Evolutionary conservation across 768 basidiomycete species (phyloP).

Genomic region (Basidioascus undulatus): DNA sequence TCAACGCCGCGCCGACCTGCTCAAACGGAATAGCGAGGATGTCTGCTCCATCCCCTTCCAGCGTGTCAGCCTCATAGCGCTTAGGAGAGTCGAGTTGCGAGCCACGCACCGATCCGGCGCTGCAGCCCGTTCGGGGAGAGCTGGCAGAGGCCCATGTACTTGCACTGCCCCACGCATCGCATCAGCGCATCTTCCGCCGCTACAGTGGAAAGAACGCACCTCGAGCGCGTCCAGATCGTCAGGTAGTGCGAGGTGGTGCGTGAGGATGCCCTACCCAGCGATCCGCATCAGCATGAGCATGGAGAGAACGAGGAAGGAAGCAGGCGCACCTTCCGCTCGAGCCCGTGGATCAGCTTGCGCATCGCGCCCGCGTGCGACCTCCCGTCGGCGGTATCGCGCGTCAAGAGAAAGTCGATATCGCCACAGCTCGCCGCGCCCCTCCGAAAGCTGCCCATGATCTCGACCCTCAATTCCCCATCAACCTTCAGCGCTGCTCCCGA

Average conservation of each 20-base stretch:
- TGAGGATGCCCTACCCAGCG: conserved; percentile 34
- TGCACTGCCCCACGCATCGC: too few relatives aligned
- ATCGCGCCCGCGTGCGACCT: conserved; percentile 47
- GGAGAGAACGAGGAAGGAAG: too few relatives aligned
- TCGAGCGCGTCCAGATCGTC: conserved; percentile 43
- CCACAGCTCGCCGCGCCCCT: conserved; percentile 63
- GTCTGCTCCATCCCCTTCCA: too few relatives aligned
- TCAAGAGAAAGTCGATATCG: conserved; percentile 74
- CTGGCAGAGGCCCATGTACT: conserved; percentile 58
- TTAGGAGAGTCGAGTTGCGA: neutral
- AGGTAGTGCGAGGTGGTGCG: conserved; percentile 52
- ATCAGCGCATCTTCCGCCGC: too few relatives aligned
- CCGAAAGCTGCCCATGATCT: conserved; percentile 78
- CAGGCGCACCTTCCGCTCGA: too few relatives aligned
- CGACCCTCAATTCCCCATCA: conserved; percentile 43
- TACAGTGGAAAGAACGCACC: too few relatives aligned
- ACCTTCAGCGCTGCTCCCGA: conserved; percentile 33
- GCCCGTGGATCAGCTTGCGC: conserved; percentile 27
- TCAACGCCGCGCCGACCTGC: conserved; percentile 49
- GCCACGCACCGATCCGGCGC: conserved; percentile 35
- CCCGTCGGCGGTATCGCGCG: conserved; percentile 44
- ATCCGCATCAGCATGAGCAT: too few relatives aligned
- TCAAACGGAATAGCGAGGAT: conserved; percentile 63
- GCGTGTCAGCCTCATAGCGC: too few relatives aligned
- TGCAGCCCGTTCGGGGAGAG: conserved; percentile 24